Evolutionary conservation across 306 rosid genomes (phyloP), one percentile per base, ranked within the genome.

Genomic region (Malus orientalis): DNA sequence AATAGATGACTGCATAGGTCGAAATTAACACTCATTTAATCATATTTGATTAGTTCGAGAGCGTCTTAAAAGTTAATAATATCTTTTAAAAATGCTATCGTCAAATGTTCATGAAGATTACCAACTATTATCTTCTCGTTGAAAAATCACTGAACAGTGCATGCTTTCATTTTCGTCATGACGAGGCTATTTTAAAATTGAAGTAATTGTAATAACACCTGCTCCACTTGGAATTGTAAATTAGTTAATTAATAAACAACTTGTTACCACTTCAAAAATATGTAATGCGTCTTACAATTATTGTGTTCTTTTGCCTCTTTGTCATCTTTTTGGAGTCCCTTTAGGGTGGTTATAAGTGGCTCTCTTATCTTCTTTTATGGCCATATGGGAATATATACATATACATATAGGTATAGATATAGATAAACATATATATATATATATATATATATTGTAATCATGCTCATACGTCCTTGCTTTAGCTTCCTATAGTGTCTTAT

Each of bases 241-340:
- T 29, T 58, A 18, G 38, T 68, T 30, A 45, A 55, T 44, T 61
- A 70, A 15, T 40, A 38, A 61, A 30, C 32, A 57, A 51, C 36
- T 64, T n/a, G 51, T 22, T 49, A 51, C 23, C 4, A 9, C 16
- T 20, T 54, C 4, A 57, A 38, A 55, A 62, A 47, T 63, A 33
- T 40, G 45, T 62, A 30, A 33, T 72, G 80, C 75, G 66, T 70
- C 55, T 49, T 49, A 70, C 73, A 55, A 77, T 69, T 69, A 70
- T 83, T 79, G 67, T 60, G 71, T 64, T 75, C 74, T 60, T 14
- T 20, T 29, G 25, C 76, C 40, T 7, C 40, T 60, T 75, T 59
- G 47, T 67, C 76, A 67, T 58, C 30, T 36, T 5, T 62, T 33
- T 32, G 72, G 69, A 75, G 75, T 61, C 66, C 75, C 71, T 57